Evolutionary conservation across 192 early-diverging fungal genomes (phyloP).

Genomic region (Dissophora ornata): DNA sequence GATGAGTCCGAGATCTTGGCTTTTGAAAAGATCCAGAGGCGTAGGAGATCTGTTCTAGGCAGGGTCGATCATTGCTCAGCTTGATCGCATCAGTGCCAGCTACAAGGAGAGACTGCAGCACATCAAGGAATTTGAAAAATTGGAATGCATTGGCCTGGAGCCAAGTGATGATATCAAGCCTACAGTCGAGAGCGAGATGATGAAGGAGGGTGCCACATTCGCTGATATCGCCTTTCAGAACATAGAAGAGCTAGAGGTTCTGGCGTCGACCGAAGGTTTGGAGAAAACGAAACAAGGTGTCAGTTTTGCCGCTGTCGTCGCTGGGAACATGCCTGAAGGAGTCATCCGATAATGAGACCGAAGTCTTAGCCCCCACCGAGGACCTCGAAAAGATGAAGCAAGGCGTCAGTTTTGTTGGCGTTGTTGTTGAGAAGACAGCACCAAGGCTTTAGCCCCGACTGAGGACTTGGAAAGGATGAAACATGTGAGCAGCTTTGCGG

Average conservation of each 20-base stretch:
- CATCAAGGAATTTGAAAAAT: conserved; percentile 25
- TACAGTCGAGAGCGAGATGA: conserved; percentile 36
- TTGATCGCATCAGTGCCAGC: conserved; percentile 10
- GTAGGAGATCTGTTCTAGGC: conserved; percentile 1
- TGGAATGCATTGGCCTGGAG: conserved; percentile 23
- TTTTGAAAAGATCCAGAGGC: conserved; percentile 32
- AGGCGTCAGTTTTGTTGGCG: conserved; percentile 25
- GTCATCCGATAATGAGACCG: neutral
- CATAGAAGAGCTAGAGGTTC: conserved; percentile 6
- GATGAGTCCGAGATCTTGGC: conserved; percentile 15
- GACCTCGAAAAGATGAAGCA: conserved; percentile 38
- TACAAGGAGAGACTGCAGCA: conserved; percentile 14
- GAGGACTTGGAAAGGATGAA: conserved; percentile 21
- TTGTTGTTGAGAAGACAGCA: neutral
- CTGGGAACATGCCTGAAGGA: neutral
- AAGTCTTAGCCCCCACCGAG: conserved; percentile 28
- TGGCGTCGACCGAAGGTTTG: conserved; percentile 32
- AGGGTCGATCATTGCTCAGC: conserved; percentile 12
- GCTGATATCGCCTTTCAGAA: conserved; percentile 4
- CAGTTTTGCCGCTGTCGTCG: conserved; percentile 10
- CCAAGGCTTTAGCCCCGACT: conserved; percentile 9
- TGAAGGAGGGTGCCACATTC: conserved; percentile 37
- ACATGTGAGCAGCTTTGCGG: conserved; percentile 14
- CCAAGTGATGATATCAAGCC: conserved; percentile 29
- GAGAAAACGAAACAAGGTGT: conserved; percentile 28